phyloP scores from a whole-genome alignment of 495 filamentous ascomycete species.

The Talaromyces wortmannii region DNA sequence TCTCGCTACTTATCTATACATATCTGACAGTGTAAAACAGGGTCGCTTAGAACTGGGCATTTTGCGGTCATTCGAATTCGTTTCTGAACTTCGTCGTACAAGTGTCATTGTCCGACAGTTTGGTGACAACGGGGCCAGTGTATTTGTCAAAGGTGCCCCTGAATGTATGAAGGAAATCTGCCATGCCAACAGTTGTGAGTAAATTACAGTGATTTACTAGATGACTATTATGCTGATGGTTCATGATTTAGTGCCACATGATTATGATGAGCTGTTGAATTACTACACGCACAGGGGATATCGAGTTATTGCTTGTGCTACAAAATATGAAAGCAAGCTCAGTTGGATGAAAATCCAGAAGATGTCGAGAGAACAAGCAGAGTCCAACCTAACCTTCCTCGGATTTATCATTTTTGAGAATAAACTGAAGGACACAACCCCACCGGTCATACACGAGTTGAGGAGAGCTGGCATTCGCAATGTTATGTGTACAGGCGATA shows the following conservation, averaged over 20 bases:
- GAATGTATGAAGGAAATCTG: conserved; percentile 96
- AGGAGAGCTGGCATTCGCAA: conserved; percentile 76
- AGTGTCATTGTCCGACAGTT: conserved; percentile 89
- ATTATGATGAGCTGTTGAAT: conserved; percentile 81
- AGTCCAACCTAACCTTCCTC: conserved; percentile 74
- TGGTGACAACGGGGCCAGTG: conserved; percentile 66
- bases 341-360: conserved; percentile 93
- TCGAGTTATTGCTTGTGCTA: conserved; percentile 95
- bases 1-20: background rate
- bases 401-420: conserved; percentile 99
- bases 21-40: conserved; percentile 25
- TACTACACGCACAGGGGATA: conserved; percentile 95
- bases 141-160: conserved; percentile 95
- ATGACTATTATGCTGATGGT: background rate
- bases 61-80: conserved; percentile 86
- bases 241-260: conserved; percentile 56
- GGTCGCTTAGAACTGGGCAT: conserved; percentile 71
- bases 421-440: conserved; percentile 83
- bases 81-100: conserved; percentile 88
- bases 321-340: conserved; percentile 76
- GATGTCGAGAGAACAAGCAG: conserved; percentile 79
- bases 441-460: conserved; percentile 75
- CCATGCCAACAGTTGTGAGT: conserved; percentile 66
- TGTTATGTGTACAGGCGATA: conserved; percentile 98
- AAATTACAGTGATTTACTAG: background rate